These are phyloP conservation scores for Fagus sylvatica DNA, from an alignment of 306 rosid genomes.

Conservation along the genomic window DNA sequence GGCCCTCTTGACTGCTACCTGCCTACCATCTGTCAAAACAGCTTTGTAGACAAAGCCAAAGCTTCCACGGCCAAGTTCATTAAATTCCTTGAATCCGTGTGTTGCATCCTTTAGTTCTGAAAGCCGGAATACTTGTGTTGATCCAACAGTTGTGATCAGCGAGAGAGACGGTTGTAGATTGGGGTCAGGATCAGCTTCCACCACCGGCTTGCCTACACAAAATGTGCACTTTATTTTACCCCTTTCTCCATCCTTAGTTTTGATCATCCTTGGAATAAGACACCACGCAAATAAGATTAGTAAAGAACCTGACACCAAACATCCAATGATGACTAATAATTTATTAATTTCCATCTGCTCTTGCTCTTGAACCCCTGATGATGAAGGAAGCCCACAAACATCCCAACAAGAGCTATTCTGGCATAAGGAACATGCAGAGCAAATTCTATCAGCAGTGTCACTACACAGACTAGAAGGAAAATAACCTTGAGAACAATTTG, in stretches of 20 bases:
- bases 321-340: slow-evolving; percentile 53
- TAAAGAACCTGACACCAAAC: slow-evolving; percentile 46
- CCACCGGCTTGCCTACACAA: slow-evolving; percentile 52
- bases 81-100: slow-evolving; percentile 92
- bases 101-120: slow-evolving; percentile 88
- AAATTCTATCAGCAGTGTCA: slow-evolving; percentile 56
- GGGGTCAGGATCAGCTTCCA: slow-evolving; percentile 45
- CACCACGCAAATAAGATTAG: slow-evolving; percentile 55
- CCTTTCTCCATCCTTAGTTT: slow-evolving; percentile 3
- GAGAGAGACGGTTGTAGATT: slow-evolving; percentile 40
- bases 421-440: slow-evolving; percentile 91
- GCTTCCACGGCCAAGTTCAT: slow-evolving; percentile 87
- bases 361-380: slow-evolving; percentile 31
- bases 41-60: slow-evolving; percentile 96
- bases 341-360: slow-evolving; percentile 46
- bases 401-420: slow-evolving; percentile 77
- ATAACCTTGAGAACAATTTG: slow-evolving; percentile 69
- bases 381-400: slow-evolving; percentile 52
- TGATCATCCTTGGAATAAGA: slow-evolving; percentile 30
- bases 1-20: slow-evolving; percentile 90
- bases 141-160: slow-evolving; percentile 56
- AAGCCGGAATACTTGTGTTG: slow-evolving; percentile 84
- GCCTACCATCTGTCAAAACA: slow-evolving; percentile 61
- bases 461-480: slow-evolving; percentile 81
- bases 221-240: slow-evolving; percentile 54